Conservation (phyloP, 2,329 filamentous ascomycete species). For the Xylariales sp. region DNA sequence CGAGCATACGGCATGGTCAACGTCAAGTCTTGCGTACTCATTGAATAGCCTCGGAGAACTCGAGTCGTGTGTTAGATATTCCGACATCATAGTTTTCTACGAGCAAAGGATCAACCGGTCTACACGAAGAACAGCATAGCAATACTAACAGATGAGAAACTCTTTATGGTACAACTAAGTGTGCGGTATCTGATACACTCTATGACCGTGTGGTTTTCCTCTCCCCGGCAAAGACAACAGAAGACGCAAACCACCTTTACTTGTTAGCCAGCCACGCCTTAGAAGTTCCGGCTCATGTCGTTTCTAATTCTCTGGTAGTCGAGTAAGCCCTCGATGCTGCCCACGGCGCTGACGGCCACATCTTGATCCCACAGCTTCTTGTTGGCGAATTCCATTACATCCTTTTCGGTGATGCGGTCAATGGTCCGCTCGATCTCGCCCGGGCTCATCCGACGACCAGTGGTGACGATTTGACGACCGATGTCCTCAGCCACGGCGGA, state of each 20-base stretch:
- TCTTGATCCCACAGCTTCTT: constrained; percentile 97
- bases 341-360: constrained; percentile 87
- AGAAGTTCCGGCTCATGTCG: constrained; percentile 82
- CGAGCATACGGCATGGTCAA: too few species aligned
- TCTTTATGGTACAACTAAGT: constrained; percentile 52
- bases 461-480: constrained; percentile 96
- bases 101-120: too few species aligned
- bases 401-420: constrained; percentile 84
- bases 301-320: constrained; percentile 76
- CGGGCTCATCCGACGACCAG: constrained; percentile 83
- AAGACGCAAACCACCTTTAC: constrained; percentile 26
- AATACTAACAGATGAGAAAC: constrained; percentile 27
- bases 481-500: constrained; percentile 98
- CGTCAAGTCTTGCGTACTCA: too few species aligned
- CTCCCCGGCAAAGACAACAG: constrained; percentile 16
- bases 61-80: too few species aligned
- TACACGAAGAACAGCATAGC: too few species aligned
- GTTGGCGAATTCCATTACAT: constrained; percentile 95
- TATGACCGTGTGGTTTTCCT: constrained; percentile 39
- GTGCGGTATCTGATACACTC: constrained; percentile 53
- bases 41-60: too few species aligned
- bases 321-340: constrained; percentile 80
- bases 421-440: constrained; percentile 94
- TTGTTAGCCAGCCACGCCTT: constrained; percentile 22
- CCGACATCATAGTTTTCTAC: too few species aligned